Conservation (phyloP, 805 yeast species). For the Maudiozyma barnettii region DNA sequence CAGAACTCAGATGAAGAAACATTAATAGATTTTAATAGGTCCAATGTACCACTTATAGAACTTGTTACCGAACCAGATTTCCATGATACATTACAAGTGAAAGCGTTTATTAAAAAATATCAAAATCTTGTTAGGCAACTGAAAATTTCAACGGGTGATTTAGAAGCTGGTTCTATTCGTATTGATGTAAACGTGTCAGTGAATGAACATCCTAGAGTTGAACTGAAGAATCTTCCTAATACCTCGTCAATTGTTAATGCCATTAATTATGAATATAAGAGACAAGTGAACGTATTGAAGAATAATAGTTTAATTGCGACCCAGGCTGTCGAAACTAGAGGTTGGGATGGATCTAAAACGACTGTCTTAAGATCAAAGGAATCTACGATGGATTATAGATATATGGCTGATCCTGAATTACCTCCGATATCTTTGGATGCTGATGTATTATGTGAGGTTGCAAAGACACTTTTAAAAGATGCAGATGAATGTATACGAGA, state of each 20-base stretch:
- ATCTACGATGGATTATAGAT: conserved; percentile 75
- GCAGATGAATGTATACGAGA: conserved; percentile 50
- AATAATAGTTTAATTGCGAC: conserved; percentile 26
- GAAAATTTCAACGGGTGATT: conserved; percentile 75
- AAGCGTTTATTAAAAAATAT: conserved; percentile 70
- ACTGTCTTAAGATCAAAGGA: conserved; percentile 67
- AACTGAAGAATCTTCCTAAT: conserved; percentile 81
- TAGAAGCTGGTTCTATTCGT: conserved; percentile 91
- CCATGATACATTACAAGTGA: conserved; percentile 53
- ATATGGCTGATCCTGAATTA: conserved; percentile 90
- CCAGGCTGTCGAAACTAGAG: conserved; percentile 58
- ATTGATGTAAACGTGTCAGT: conserved; percentile 92
- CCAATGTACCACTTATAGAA: conserved; percentile 81
- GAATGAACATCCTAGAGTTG: conserved; percentile 63
- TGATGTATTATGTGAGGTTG: conserved; percentile 35
- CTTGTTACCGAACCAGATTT: conserved; percentile 89
- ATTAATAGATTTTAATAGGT: conserved; percentile 70
- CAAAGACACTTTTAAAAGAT: conserved; percentile 39
- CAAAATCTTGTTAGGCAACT: conserved; percentile 61
- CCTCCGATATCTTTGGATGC: conserved; percentile 43
- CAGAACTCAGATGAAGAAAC: conserved; percentile 26
- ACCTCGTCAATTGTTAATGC: conserved; percentile 74
- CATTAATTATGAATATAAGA: conserved; percentile 54
- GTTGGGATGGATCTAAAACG: conserved; percentile 80
- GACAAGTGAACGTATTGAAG: conserved; percentile 52